Conservation (phyloP, 352 stramenopile species). For the Phytophthora citrophthora region DNA sequence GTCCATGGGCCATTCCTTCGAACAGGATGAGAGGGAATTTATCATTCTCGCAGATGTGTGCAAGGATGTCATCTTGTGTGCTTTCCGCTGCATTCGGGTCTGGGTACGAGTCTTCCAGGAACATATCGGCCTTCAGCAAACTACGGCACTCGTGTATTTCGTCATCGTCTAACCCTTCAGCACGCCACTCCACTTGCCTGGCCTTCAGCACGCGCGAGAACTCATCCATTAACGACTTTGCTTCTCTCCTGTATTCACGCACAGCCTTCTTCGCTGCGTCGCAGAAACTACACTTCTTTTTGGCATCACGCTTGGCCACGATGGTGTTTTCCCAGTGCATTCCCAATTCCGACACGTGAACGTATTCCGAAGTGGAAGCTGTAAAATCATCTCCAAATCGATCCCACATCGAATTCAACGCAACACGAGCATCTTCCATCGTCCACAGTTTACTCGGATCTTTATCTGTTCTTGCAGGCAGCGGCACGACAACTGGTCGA, state of each 20-base stretch:
- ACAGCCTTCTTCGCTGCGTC: conserved; percentile 40
- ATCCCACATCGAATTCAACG: conserved; percentile 35
- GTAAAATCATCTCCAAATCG: conserved; percentile 49
- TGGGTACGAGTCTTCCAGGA: conserved; percentile 56
- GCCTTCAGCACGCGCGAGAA: conserved; percentile 49
- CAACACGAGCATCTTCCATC: conserved; percentile 27
- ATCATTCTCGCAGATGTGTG: conserved; percentile 60
- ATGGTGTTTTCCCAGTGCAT: conserved; percentile 60
- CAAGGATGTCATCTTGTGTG: conserved; percentile 52
- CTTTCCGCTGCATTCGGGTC: conserved; percentile 57
- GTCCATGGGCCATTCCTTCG: conserved; percentile 33
- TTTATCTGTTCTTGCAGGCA: conserved; percentile 18
- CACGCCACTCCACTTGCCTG: conserved; percentile 43
- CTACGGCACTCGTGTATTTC: conserved; percentile 60
- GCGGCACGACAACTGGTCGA: conserved; percentile 32
- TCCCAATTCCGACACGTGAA: conserved; percentile 56
- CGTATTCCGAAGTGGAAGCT: conserved; percentile 30
- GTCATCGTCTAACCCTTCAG: conserved; percentile 47
- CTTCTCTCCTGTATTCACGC: conserved; percentile 48
- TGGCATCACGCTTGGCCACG: conserved; percentile 18
- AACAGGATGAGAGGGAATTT: conserved; percentile 57
- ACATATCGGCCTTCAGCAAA: conserved; percentile 54
- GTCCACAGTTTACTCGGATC: conserved; percentile 21
- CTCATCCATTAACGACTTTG: conserved; percentile 40
- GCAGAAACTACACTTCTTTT: conserved; percentile 45